These are phyloP conservation scores for Pseudoneurospora amorphoporcata DNA, from an alignment of 495 filamentous ascomycete genomes.

Conservation along the genomic window DNA sequence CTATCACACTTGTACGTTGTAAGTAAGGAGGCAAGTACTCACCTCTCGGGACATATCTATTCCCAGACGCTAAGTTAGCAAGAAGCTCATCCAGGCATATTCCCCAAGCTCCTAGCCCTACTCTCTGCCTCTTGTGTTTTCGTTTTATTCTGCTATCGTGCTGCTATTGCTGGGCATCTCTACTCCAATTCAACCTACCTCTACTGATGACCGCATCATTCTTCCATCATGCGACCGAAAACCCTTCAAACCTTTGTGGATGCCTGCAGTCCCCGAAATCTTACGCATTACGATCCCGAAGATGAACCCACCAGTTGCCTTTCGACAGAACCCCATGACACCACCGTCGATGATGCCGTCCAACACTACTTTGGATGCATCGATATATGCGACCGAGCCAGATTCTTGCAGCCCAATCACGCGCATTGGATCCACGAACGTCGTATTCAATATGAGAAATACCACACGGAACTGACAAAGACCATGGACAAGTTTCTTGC, in stretches of 20 bases:
- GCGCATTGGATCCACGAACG: slow-evolving; percentile 14
- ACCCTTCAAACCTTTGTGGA: neutral
- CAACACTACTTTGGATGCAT: slow-evolving; percentile 27
- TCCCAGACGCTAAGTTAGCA: neutral
- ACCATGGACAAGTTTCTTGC: neutral
- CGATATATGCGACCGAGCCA: slow-evolving; percentile 11
- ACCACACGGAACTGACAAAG: neutral
- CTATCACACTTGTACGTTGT: neutral
- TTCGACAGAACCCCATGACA: neutral
- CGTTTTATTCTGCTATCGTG: neutral
- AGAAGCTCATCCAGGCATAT: neutral
- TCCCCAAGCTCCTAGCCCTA: neutral
- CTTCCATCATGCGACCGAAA: neutral
- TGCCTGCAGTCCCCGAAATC: neutral
- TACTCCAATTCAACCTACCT: neutral
- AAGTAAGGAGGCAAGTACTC: neutral
- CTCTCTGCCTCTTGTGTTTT: neutral
- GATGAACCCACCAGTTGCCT: neutral
- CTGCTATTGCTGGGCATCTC: neutral
- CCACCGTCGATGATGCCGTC: slow-evolving; percentile 18
- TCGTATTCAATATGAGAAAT: neutral
- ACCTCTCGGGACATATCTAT: neutral
- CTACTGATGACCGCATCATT: neutral
- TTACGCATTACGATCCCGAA: neutral
- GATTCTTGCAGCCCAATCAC: slow-evolving; percentile 8